Conservation (phyloP, 129 eudicot genomes). For the Flaveria robusta region DNA sequence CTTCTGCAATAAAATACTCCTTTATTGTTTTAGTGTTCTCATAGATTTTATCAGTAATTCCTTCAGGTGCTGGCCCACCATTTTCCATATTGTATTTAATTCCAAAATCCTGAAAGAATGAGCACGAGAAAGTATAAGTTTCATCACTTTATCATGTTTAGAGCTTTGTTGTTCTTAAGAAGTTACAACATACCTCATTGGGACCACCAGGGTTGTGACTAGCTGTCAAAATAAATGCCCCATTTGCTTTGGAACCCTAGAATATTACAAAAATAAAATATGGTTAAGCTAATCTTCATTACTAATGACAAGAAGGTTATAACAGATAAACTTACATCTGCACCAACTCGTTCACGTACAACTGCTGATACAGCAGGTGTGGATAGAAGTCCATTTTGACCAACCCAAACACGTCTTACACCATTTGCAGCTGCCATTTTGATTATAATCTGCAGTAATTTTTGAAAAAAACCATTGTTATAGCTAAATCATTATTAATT, state of each 20-base stretch:
- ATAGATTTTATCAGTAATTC: slow-evolving; percentile 84
- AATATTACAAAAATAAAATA: neutral
- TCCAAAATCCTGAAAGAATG: slow-evolving; percentile 79
- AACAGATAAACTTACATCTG: slow-evolving; percentile 67
- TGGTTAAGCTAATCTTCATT: slow-evolving; percentile 12
- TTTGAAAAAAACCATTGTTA: neutral
- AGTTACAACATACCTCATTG: slow-evolving; percentile 60
- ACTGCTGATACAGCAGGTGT: slow-evolving; percentile 99
- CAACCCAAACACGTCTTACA: slow-evolving; percentile 92
- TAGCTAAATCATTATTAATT: neutral
- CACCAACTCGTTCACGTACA: slow-evolving; percentile 85
- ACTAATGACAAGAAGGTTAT: slow-evolving; percentile 1
- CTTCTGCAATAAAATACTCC: slow-evolving; percentile 91
- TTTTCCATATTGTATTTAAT: slow-evolving; percentile 98
- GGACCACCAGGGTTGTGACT: slow-evolving; percentile 99
- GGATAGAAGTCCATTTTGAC: slow-evolving; percentile 83
- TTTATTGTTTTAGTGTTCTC: slow-evolving; percentile 88
- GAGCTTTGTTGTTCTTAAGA: neutral
- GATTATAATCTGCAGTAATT: slow-evolving; percentile 65
- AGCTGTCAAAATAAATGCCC: slow-evolving; percentile 94
- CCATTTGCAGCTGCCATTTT: slow-evolving; percentile 99
- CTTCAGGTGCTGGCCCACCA: slow-evolving; percentile 99
- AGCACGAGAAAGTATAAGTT: slow-evolving; percentile 12
- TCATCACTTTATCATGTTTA: neutral
- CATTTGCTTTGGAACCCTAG: slow-evolving; percentile 93